Conservation (phyloP, 345 rosid species). For the Gossypium australe region DNA sequence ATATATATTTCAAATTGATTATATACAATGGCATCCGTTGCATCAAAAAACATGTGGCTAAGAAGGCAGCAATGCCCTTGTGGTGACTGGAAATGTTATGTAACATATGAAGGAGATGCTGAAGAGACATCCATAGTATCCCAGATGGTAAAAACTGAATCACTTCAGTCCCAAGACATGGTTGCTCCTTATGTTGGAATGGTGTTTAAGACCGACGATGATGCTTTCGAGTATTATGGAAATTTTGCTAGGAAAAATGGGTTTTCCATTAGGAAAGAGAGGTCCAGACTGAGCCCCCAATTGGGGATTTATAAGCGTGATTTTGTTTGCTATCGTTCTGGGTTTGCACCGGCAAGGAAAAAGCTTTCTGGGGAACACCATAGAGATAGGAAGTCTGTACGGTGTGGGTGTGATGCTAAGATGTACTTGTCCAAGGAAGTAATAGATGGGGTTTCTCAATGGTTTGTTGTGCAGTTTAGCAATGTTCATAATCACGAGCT, state of each 20-base stretch:
- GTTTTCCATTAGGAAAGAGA: constrained; percentile 31
- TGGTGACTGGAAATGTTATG: constrained; percentile 38
- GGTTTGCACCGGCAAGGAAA: constrained; percentile 33
- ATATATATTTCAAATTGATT: background rate
- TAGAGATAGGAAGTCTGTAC: constrained; percentile 33
- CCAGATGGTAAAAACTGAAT: constrained; percentile 22
- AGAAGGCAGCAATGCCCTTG: constrained; percentile 41
- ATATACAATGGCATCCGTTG: constrained; percentile 14
- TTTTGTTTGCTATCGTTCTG: constrained; percentile 36
- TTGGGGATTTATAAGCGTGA: constrained; percentile 35
- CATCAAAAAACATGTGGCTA: constrained; percentile 30
- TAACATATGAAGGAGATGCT: constrained; percentile 27
- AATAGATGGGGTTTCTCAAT: constrained; percentile 31
- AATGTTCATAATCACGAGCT: constrained; percentile 38
- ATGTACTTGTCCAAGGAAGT: constrained; percentile 37
- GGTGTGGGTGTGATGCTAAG: constrained; percentile 38
- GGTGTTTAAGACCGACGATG: constrained; percentile 33
- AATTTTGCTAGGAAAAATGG: constrained; percentile 36
- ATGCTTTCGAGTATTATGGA: constrained; percentile 33
- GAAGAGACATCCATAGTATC: constrained; percentile 26
- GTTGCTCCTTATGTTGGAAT: constrained; percentile 35
- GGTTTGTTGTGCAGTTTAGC: constrained; percentile 40
- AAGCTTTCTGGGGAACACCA: constrained; percentile 30
- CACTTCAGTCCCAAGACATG: constrained; percentile 16
- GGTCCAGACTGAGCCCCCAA: constrained; percentile 34